Conservation (phyloP, 169 alveolate genomes). For the Eimeria maxima region DNA sequence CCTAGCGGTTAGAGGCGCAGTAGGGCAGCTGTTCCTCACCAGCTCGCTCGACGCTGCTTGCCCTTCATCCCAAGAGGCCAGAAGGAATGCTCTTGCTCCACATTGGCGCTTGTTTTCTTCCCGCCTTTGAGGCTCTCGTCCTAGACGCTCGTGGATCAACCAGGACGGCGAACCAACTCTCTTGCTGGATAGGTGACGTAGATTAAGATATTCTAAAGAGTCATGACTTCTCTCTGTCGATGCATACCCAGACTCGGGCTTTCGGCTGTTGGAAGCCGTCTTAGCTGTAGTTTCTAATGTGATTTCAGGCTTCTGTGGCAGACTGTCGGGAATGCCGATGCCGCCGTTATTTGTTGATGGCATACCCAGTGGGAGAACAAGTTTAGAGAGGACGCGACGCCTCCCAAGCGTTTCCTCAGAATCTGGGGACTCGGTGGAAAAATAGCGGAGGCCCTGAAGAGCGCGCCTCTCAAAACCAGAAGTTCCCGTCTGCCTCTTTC, state of each 20-base stretch:
- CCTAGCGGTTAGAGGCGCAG: not conserved
- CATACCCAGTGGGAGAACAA: constrained; percentile 1
- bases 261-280: too few relatives aligned
- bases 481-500: not conserved
- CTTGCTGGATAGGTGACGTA: not conserved
- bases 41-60: constrained; percentile 5
- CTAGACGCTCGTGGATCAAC: constrained; percentile 66
- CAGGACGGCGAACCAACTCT: constrained; percentile 50
- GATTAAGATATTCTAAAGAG: not conserved
- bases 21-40: not conserved
- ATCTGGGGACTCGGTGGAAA: not conserved
- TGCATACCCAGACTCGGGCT: not conserved
- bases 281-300: too few relatives aligned
- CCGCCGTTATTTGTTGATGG: not conserved
- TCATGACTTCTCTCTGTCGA: not conserved
- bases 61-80: constrained; percentile 45
- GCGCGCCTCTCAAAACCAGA: not conserved
- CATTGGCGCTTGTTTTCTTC: not conserved
- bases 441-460: not conserved
- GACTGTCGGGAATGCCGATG: not conserved
- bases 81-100: constrained; percentile 46
- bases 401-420: not conserved
- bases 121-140: constrained; percentile 50
- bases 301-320: not conserved
- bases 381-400: constrained; percentile 31